Base-by-base conservation (phyloP, 2,329 filamentous ascomycete species). In the Didymella exigua region DNA sequence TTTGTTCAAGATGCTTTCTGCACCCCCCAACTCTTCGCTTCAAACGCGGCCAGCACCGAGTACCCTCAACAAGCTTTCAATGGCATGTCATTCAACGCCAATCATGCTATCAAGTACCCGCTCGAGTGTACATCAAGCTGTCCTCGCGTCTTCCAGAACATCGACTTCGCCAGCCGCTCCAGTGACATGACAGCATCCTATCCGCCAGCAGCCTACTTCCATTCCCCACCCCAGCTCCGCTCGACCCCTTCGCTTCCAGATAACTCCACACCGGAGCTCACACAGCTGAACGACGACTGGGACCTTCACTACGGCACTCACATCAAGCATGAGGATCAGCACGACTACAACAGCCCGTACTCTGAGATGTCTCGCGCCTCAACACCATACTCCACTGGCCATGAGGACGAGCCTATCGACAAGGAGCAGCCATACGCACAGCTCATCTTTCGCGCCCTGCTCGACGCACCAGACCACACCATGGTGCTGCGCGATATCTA, bases 401-500 rank as follows among this genome's bases (percentile, higher is more conserved):
- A 44, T 9, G 41, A 44, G 5, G 67, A 72, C 1, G 65, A 68
- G 2, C 45, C 40, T 10, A 55, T 70, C 18, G 74, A 75, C 49
- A 76, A 73, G 49, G 83, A 86, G 19, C 83, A 84, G 55, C 89
- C 91, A 0, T 98, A 98, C 69, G 92, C 93, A 0, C 83, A 89
- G 66, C 82, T 96, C 14, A 91, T 98, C 58, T 89, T 88, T 69
- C 80, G 82, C 46, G 91, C 91, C 1, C 83, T 98, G 18, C 84
- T 87, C 77, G 85, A 85, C 62, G 83, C 82, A 0, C 84, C 86
- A 0, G 78, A 81, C 5, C 82, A 89, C 58, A 86, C 85, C 19
- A 89, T 97, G 85, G 85, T 89, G 2, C 81, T 98, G 11, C 87
- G 92, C 63, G 88, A 96, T 49, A 90, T 98, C 53, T 98, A 98